These are phyloP conservation scores for Colletotrichum echinochloae DNA, from an alignment of 2,329 filamentous ascomycete genomes.

Conservation along the genomic window DNA sequence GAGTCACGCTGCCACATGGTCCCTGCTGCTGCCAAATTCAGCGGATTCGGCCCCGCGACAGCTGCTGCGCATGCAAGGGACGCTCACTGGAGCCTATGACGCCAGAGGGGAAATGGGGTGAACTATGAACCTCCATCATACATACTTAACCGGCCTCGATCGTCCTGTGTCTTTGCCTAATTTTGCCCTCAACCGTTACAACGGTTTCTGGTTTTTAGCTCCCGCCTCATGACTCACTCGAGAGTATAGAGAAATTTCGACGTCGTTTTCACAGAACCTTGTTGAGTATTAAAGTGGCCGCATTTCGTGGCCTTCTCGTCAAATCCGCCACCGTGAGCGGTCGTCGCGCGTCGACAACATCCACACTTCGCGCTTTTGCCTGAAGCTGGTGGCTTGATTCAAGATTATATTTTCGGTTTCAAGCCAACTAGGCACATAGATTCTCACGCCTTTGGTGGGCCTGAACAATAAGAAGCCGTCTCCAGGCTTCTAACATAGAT, in stretches of 20 bases:
- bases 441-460: neutral
- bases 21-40: conserved; percentile 37
- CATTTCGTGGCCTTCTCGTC: conserved; percentile 6
- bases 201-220: conserved; percentile 18
- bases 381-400: conserved; percentile 2
- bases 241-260: conserved; percentile 12
- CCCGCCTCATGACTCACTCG: conserved; percentile 32
- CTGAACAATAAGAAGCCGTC: neutral
- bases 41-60: conserved; percentile 30
- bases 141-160: conserved; percentile 3
- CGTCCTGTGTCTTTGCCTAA: conserved; percentile 32
- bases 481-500: neutral
- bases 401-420: neutral
- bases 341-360: conserved; percentile 19
- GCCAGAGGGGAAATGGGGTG: conserved; percentile 25
- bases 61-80: conserved; percentile 37
- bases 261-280: neutral
- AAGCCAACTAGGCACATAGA: neutral
- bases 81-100: conserved; percentile 37
- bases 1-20: conserved; percentile 40
- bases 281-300: conserved; percentile 8
- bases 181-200: conserved; percentile 30
- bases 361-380: conserved; percentile 3
- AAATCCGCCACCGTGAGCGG: conserved; percentile 35
- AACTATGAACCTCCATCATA: conserved; percentile 28